phyloP scores from a whole-genome alignment of 2,329 filamentous ascomycete species.

The Aureobasidium uvarum region DNA sequence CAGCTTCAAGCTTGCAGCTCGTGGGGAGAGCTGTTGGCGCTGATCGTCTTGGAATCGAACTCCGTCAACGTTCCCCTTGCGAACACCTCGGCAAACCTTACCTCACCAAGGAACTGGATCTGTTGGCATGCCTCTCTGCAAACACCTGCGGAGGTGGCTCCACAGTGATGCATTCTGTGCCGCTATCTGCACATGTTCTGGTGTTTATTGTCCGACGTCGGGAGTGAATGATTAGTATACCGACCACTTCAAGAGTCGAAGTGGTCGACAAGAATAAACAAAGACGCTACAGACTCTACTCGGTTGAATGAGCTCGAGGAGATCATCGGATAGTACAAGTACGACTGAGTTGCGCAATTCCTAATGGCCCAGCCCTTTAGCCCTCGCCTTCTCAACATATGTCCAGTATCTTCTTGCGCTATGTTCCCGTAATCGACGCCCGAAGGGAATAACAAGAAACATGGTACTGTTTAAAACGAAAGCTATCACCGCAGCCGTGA shows the following conservation, averaged over 20 bases:
- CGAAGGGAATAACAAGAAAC: slow-evolving; percentile 10
- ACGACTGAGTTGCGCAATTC: neutral
- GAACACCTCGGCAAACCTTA: neutral
- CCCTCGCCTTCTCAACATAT: slow-evolving; percentile 23
- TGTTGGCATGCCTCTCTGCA: neutral
- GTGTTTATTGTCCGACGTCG: neutral
- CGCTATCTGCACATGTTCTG: neutral
- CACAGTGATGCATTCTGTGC: neutral
- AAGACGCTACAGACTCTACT: neutral
- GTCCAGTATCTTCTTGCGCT: slow-evolving; percentile 25
- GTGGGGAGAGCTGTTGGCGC: neutral
- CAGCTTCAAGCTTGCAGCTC: neutral
- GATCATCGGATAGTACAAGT: neutral
- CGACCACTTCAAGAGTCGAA: no score
- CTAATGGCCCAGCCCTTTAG: slow-evolving; percentile 20
- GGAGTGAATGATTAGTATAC: neutral
- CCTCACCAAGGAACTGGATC: neutral
- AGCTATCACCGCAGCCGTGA: slow-evolving; percentile 40
- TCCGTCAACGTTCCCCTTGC: neutral
- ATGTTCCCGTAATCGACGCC: slow-evolving; percentile 1
- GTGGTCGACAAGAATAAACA: neutral
- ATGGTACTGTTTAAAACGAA: slow-evolving; percentile 5
- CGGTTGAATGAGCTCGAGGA: neutral
- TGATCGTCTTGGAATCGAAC: neutral
- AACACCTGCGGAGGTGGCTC: neutral